Conservation (phyloP, 768 basidiomycete genomes). For the Holtermannia corniformis region DNA sequence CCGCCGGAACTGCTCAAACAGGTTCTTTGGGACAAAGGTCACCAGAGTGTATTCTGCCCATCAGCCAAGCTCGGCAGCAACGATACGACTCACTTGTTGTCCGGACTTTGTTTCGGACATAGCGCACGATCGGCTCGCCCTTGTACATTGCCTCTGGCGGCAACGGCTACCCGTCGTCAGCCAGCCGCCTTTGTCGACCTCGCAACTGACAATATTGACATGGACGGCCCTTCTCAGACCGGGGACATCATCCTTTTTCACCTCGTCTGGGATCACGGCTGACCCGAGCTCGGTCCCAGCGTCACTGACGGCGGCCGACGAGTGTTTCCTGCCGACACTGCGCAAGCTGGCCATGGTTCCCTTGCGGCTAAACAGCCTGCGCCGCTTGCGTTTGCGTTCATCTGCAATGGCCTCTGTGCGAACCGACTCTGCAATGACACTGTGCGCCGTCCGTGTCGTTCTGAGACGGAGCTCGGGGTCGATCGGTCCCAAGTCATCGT, state of each 20-base stretch:
- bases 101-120: conserved; percentile 83
- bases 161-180: conserved; percentile 4
- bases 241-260: conserved; percentile 40
- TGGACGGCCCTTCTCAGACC: conserved; percentile 66
- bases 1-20: conserved; percentile 91
- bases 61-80: not conserved
- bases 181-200: too few relatives aligned
- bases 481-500: conserved; percentile 20
- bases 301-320: too few relatives aligned
- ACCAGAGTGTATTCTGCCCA: conserved; percentile 72
- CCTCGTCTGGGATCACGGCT: not conserved
- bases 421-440: conserved; percentile 77
- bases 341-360: conserved; percentile 42
- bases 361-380: conserved; percentile 23
- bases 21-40: conserved; percentile 86
- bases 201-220: conserved; percentile 52
- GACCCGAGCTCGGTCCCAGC: not conserved
- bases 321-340: not conserved
- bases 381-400: conserved; percentile 39
- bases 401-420: conserved; percentile 54
- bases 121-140: conserved; percentile 71
- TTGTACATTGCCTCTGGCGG: conserved; percentile 21
- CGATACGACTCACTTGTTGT: conserved; percentile 64
- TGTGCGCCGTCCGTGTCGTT: conserved; percentile 86
- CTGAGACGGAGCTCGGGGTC: conserved; percentile 80